Evolutionary conservation across 1,284 basidiomycete species (phyloP).

Genomic region (Pseudozyma tsukubaensis): DNA sequence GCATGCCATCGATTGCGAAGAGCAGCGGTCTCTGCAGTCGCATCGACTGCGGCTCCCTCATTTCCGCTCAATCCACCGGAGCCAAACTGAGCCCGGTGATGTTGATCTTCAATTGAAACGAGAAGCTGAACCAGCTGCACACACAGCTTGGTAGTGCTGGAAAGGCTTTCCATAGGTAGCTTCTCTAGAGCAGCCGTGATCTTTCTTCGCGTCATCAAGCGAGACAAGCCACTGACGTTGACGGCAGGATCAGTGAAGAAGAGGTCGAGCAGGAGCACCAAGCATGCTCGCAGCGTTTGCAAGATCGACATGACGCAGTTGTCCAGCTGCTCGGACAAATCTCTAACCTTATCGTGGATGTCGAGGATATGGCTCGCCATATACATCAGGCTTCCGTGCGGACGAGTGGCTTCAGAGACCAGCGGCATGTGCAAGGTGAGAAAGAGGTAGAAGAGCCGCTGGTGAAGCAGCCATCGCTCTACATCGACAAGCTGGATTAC

Average conservation of each 20-base stretch:
- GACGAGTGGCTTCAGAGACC: constrained; percentile 24
- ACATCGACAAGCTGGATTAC: constrained; percentile 26
- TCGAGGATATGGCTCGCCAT: constrained; percentile 43
- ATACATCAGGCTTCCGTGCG: constrained; percentile 44
- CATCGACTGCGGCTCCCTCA: neutral
- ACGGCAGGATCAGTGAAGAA: constrained; percentile 24
- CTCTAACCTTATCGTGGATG: constrained; percentile 40
- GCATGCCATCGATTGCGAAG: constrained; percentile 35
- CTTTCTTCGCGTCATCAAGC: constrained; percentile 41
- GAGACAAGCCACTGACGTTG: constrained; percentile 28
- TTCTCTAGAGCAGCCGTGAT: constrained; percentile 33
- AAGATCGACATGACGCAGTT: constrained; percentile 26
- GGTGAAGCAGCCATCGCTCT: constrained; percentile 44
- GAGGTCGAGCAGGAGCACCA: constrained; percentile 38
- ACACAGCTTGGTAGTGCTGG: constrained; percentile 34
- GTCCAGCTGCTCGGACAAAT: constrained; percentile 23
- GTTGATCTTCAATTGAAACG: constrained; percentile 29
- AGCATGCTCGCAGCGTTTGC: constrained; percentile 37
- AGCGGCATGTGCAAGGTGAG: constrained; percentile 46
- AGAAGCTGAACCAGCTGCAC: constrained; percentile 26
- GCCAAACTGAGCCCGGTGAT: constrained; percentile 16
- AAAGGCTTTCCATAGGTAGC: constrained; percentile 26
- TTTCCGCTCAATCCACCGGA: neutral
- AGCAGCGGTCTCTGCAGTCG: constrained; percentile 8
- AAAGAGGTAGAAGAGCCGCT: constrained; percentile 35